These are phyloP conservation scores for Lathyrus aphaca DNA, from an alignment of 306 rosid species.

Conservation along the genomic window DNA sequence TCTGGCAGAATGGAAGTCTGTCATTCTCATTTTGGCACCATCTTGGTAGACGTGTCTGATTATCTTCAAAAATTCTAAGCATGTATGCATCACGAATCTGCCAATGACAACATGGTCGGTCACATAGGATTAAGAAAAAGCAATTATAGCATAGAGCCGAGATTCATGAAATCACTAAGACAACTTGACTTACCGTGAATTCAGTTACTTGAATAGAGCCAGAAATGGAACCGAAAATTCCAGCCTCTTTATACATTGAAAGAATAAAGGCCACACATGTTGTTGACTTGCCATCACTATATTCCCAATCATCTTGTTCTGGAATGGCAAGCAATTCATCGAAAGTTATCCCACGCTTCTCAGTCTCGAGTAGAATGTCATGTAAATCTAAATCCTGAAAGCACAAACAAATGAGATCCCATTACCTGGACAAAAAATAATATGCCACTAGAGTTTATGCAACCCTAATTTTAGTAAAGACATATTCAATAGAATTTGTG, in stretches of 20 bases:
- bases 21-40: constrained; percentile 80
- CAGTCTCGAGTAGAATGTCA: constrained; percentile 77
- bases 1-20: constrained; percentile 85
- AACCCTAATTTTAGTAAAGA: not conserved
- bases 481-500: constrained; percentile 3
- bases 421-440: constrained; percentile 22
- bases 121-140: constrained; percentile 28
- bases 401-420: constrained; percentile 20
- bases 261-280: constrained; percentile 94
- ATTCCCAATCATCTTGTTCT: constrained; percentile 93
- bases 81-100: constrained; percentile 95
- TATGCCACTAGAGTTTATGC: constrained; percentile 14
- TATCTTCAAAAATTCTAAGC: constrained; percentile 82
- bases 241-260: constrained; percentile 94
- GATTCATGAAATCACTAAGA: constrained; percentile 9
- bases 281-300: constrained; percentile 96
- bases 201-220: constrained; percentile 91
- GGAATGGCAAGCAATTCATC: constrained; percentile 89
- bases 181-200: constrained; percentile 70
- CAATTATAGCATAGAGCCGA: not conserved
- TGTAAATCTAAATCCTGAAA: constrained; percentile 76
- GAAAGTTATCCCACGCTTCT: constrained; percentile 78
- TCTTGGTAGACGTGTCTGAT: constrained; percentile 77
- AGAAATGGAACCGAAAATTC: constrained; percentile 72
- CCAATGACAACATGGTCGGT: not conserved